Conservation (phyloP, 108 stramenopile genomes). For the Nitzschia sp. region DNA sequence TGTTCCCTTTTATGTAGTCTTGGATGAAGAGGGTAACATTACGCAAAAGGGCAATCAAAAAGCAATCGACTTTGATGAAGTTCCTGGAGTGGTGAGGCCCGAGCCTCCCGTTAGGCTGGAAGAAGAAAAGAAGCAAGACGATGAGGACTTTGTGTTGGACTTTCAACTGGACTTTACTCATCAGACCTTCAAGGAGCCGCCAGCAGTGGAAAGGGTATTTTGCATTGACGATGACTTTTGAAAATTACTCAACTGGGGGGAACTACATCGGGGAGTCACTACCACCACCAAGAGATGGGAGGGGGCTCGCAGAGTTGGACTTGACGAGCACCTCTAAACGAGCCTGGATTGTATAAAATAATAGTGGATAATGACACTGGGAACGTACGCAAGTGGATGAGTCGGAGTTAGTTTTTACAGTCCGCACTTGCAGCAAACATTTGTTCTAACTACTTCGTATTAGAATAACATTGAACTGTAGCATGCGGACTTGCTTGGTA, state of each 20-base stretch:
- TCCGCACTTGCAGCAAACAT: too few relatives aligned
- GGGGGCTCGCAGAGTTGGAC: too few relatives aligned
- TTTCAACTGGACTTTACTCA: conserved; percentile 27
- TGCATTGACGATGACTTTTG: conserved; percentile 21
- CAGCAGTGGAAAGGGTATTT: conserved; percentile 17
- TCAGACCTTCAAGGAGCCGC: conserved; percentile 9
- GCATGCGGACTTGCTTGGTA: too few relatives aligned
- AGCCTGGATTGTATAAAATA: too few relatives aligned
- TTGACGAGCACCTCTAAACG: too few relatives aligned
- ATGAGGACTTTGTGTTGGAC: conserved; percentile 15
- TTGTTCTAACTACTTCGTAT: too few relatives aligned
- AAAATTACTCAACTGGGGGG: background rate
- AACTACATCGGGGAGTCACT: background rate
- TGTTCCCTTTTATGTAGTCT: conserved; percentile 86
- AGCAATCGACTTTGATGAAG: conserved; percentile 67
- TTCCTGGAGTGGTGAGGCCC: conserved; percentile 38
- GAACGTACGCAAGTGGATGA: too few relatives aligned
- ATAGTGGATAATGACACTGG: too few relatives aligned
- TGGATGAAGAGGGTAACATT: conserved; percentile 74
- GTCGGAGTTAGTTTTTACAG: too few relatives aligned
- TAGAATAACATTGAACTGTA: too few relatives aligned
- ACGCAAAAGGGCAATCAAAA: conserved; percentile 70
- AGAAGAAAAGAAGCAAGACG: conserved; percentile 20
- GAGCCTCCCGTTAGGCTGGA: background rate
- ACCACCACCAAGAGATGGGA: too few relatives aligned